phyloP scores from a whole-genome alignment of 805 yeast species.

The Myxozyma lipomycoides region DNA sequence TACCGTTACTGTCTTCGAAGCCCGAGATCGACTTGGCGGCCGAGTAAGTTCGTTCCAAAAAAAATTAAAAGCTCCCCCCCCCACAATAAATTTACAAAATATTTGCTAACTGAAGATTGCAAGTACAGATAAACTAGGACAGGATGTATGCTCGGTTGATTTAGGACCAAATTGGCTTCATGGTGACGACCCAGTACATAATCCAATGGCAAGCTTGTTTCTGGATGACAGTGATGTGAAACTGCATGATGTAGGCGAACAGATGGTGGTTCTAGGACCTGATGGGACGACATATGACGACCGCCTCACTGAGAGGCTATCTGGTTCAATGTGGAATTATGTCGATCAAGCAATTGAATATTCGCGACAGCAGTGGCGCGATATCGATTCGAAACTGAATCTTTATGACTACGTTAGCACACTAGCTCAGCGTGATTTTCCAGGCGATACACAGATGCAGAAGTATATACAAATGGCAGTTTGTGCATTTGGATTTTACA shows the following conservation, averaged over 20 bases:
- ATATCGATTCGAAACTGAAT: conserved; percentile 14
- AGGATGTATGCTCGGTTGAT: conserved; percentile 13
- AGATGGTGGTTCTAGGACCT: conserved; percentile 10
- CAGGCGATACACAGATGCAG: conserved; percentile 1
- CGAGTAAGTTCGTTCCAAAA: conserved; percentile 22
- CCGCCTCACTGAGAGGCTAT: conserved; percentile 4
- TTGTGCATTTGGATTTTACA: conserved; percentile 25
- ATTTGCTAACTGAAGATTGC: conserved; percentile 2
- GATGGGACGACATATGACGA: conserved; percentile 10
- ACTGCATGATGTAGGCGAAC: conserved; percentile 18
- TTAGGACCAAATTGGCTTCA: conserved; percentile 33
- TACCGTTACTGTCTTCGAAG: conserved; percentile 33
- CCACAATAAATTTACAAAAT: not conserved
- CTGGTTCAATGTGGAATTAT: conserved; percentile 22
- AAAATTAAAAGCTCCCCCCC: too few relatives aligned
- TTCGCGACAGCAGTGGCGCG: conserved; percentile 13
- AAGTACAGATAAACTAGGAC: conserved; percentile 10
- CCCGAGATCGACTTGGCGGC: conserved; percentile 37
- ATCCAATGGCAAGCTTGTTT: conserved; percentile 2
- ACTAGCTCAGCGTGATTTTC: conserved; percentile 1
- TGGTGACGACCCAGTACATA: conserved; percentile 19
- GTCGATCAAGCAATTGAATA: conserved; percentile 29
- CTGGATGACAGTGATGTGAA: conserved; percentile 6
- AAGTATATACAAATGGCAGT: conserved; percentile 8
- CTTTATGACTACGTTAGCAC: conserved; percentile 14